A percentile compares a stretch with the other conserved stretches of the same genome.
These are phyloP conservation scores for Aciculosporium take DNA, from an alignment of 2,329 filamentous ascomycete genomes.

Conservation along the genomic window DNA sequence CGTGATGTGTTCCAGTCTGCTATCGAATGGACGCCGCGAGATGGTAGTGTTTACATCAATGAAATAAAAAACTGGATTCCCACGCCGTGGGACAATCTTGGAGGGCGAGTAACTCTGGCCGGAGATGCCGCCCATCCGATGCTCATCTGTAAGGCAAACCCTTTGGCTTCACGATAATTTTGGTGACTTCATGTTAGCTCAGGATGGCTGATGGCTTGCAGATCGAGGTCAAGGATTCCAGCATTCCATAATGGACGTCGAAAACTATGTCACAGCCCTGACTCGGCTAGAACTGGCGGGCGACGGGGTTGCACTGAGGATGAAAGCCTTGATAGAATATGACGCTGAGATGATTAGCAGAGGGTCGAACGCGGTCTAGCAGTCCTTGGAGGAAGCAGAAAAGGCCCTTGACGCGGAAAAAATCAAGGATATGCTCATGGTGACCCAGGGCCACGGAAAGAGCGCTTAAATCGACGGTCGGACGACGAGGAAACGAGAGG, in stretches of 20 bases:
- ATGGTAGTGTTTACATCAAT: slow-evolving; percentile 16
- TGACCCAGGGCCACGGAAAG: slow-evolving; percentile 13
- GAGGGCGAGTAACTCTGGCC: slow-evolving; percentile 21
- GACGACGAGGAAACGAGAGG: too few relatives aligned
- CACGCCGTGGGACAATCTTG: slow-evolving; percentile 16
- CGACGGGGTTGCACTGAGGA: slow-evolving; percentile 7
- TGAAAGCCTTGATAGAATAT: slow-evolving; percentile 15
- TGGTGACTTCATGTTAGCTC: background rate
- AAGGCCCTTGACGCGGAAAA: slow-evolving; percentile 16
- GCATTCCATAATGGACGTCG: slow-evolving; percentile 26
- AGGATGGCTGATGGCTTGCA: slow-evolving; percentile 6
- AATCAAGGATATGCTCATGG: slow-evolving; percentile 21
- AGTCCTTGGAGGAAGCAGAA: slow-evolving; percentile 20
- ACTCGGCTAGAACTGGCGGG: slow-evolving; percentile 7
- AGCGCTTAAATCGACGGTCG: slow-evolving; percentile 1
- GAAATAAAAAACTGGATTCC: slow-evolving; percentile 25
- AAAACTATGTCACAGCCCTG: slow-evolving; percentile 22
- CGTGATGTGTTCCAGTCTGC: slow-evolving; percentile 18
- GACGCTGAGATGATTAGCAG: slow-evolving; percentile 19
- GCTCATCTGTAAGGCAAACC: slow-evolving; percentile 21
- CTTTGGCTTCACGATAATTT: background rate
- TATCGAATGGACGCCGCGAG: slow-evolving; percentile 21
- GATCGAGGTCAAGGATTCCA: slow-evolving; percentile 32
- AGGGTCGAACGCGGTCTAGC: slow-evolving; percentile 19
- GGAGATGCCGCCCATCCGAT: slow-evolving; percentile 31